A percentile compares a stretch with the other conserved stretches of the same genome.
Evolutionary conservation across 495 filamentous ascomycete genomes (phyloP).

Genomic region (Penicillium robsamsonii): DNA sequence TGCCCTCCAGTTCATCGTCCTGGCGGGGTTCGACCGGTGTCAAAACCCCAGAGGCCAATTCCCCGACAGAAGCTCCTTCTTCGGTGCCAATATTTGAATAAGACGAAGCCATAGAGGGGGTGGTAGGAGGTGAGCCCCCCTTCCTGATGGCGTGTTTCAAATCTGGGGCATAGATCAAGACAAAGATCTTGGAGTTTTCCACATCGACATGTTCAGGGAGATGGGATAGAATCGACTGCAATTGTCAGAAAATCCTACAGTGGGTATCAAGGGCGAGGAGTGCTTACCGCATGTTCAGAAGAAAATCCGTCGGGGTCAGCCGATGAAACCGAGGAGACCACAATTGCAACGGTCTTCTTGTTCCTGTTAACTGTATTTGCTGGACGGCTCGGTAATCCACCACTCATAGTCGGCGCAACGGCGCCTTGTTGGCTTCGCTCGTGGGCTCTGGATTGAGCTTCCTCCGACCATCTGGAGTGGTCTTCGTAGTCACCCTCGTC

Average conservation of each 20-base stretch:
- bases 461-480: conserved; percentile 81
- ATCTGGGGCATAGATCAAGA: conserved; percentile 82
- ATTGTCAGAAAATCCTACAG: conserved; percentile 21
- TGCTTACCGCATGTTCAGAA: conserved; percentile 75
- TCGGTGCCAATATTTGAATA: conserved; percentile 83
- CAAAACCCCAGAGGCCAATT: conserved; percentile 56
- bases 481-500: conserved; percentile 75
- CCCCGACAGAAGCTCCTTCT: conserved; percentile 66
- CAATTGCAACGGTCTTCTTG: conserved; percentile 81
- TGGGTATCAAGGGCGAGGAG: background rate
- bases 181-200: conserved; percentile 68
- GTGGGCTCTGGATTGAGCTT: conserved; percentile 55
- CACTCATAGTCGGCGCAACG: conserved; percentile 30
- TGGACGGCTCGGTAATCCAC: conserved; percentile 26
- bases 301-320: conserved; percentile 61
- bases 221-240: conserved; percentile 83
- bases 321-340: conserved; percentile 67
- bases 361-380: conserved; percentile 35
- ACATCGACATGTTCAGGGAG: conserved; percentile 71
- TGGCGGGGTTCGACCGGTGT: conserved; percentile 46
- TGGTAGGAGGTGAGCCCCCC: conserved; percentile 39
- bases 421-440: conserved; percentile 31
- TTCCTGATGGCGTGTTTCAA: conserved; percentile 60
- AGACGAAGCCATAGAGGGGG: conserved; percentile 74
- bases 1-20: conserved; percentile 34